A percentile compares a stretch with the other conserved stretches of the same genome.
Conservation (phyloP, 495 filamentous ascomycete genomes). For the Hyaloscypha bicolor region DNA sequence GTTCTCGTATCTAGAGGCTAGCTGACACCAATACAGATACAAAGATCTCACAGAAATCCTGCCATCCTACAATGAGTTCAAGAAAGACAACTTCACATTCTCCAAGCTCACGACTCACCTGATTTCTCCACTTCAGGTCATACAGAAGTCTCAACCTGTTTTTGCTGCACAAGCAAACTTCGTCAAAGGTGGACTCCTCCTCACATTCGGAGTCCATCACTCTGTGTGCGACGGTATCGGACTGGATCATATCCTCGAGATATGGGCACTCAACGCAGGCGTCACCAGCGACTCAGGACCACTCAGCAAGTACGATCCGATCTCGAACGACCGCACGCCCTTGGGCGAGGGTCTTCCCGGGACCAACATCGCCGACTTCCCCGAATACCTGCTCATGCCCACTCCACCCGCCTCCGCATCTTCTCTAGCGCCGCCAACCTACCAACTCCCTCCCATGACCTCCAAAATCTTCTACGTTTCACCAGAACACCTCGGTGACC, state of each 20-base stretch:
- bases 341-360: neutral
- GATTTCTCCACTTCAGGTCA: constrained; percentile 9
- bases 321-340: constrained; percentile 16
- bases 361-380: constrained; percentile 19
- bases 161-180: constrained; percentile 57
- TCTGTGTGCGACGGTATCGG: constrained; percentile 39
- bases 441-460: constrained; percentile 12
- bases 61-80: constrained; percentile 16
- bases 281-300: neutral
- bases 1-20: neutral
- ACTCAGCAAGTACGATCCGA: constrained; percentile 13
- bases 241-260: constrained; percentile 39
- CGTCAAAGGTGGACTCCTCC: constrained; percentile 51
- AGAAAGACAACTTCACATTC: constrained; percentile 17
- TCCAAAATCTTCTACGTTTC: constrained; percentile 18
- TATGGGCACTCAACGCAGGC: constrained; percentile 18
- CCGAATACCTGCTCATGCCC: constrained; percentile 12
- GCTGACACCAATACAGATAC: constrained; percentile 6
- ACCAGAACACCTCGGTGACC: neutral
- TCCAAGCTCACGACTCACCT: constrained; percentile 11
- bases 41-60: constrained; percentile 16
- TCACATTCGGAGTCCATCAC: constrained; percentile 54
- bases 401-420: neutral
- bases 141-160: constrained; percentile 37
- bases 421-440: neutral